These are phyloP conservation scores for Haberlea rhodopensis DNA, from an alignment of 257 asterid species.

Conservation along the genomic window DNA sequence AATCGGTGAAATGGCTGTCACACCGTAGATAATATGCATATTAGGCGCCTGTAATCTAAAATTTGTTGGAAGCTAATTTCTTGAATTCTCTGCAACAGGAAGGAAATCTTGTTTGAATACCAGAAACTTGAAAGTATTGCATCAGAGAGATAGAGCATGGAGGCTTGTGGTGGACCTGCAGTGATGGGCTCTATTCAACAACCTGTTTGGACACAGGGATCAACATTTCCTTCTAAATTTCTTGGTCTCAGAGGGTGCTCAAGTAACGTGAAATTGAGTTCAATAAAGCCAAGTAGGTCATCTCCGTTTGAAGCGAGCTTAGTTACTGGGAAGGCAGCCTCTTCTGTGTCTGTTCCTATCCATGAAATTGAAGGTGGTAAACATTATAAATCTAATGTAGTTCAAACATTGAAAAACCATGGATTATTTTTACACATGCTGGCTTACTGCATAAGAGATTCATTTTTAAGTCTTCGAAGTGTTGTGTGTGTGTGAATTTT, in stretches of 20 bases:
- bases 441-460: not conserved
- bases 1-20: not conserved
- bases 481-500: not conserved
- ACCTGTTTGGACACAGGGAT: constrained; percentile 42
- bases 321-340: constrained; percentile 58
- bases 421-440: not conserved
- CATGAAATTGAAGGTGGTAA: constrained; percentile 51
- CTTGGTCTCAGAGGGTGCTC: constrained; percentile 31
- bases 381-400: not conserved
- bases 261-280: constrained; percentile 36
- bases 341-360: constrained; percentile 51
- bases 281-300: constrained; percentile 45
- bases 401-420: not conserved
- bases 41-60: not conserved
- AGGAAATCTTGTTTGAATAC: constrained; percentile 13
- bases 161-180: constrained; percentile 57
- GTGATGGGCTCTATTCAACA: constrained; percentile 58
- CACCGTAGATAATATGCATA: not conserved
- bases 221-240: constrained; percentile 38
- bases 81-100: not conserved
- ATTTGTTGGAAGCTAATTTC: not conserved
- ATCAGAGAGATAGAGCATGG: constrained; percentile 36
- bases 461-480: not conserved
- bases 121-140: constrained; percentile 12
- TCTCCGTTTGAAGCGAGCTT: constrained; percentile 63